Conservation (phyloP, 768 basidiomycete species). For the Termitomyces sp. region DNA sequence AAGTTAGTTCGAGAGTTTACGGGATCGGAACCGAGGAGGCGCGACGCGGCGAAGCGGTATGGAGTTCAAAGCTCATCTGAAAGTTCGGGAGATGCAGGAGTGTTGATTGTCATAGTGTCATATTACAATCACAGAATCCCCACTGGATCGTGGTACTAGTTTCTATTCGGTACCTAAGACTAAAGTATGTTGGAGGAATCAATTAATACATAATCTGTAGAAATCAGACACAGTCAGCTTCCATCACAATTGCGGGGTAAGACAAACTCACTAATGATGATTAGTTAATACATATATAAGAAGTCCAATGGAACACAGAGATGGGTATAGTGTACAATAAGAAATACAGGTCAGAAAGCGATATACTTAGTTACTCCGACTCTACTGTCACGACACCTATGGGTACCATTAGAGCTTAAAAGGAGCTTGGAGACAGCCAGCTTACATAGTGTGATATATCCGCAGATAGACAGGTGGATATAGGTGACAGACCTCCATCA, state of each 20-base stretch:
- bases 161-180: conserved; percentile 6
- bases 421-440: conserved; percentile 4
- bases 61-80: conserved; percentile 50
- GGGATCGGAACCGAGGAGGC: conserved; percentile 44
- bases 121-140: background rate
- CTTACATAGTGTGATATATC: conserved; percentile 31
- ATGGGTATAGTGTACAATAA: conserved; percentile 15
- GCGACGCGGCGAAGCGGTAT: conserved; percentile 44
- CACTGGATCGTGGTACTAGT: background rate
- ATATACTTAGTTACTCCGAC: background rate
- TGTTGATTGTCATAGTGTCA: background rate
- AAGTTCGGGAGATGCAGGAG: background rate
- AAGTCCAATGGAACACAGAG: background rate
- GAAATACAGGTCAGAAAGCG: conserved; percentile 8
- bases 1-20: conserved; percentile 45
- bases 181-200: background rate
- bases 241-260: conserved; percentile 6
- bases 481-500: conserved; percentile 15
- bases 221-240: conserved; percentile 12
- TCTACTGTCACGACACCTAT: conserved; percentile 11
- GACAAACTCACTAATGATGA: conserved; percentile 15
- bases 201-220: conserved; percentile 16
- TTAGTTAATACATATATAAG: conserved; percentile 10
- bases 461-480: conserved; percentile 23
- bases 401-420: background rate